These are phyloP conservation scores for Juglanconis oblonga DNA, from an alignment of 2,329 filamentous ascomycete genomes.

Conservation along the genomic window DNA sequence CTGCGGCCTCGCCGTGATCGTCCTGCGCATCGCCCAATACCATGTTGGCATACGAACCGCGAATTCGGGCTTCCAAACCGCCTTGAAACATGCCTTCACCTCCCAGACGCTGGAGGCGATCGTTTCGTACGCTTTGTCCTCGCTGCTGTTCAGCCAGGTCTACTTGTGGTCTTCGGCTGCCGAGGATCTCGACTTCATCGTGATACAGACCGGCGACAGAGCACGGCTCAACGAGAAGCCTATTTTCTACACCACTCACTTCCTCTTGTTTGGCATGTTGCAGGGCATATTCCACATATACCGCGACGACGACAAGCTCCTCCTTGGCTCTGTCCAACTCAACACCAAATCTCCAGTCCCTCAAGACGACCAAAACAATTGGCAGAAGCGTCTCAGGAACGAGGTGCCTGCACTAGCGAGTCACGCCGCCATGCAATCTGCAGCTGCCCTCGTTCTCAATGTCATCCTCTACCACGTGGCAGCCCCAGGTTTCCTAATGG, in stretches of 20 bases:
- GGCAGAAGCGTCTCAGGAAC: slow-evolving; percentile 33
- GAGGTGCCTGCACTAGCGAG: slow-evolving; percentile 39
- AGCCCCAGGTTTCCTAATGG: not conserved
- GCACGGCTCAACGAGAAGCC: slow-evolving; percentile 81
- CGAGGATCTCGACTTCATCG: slow-evolving; percentile 59
- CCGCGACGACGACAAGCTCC: slow-evolving; percentile 69
- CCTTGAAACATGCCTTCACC: slow-evolving; percentile 55
- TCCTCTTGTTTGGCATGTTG: slow-evolving; percentile 64
- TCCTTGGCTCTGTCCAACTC: slow-evolving; percentile 38
- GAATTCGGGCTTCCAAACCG: slow-evolving; percentile 62
- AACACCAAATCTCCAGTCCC: slow-evolving; percentile 18
- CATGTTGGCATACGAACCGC: slow-evolving; percentile 73
- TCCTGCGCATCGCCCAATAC: slow-evolving; percentile 81
- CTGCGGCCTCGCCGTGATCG: slow-evolving; percentile 72
- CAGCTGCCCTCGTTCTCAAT: slow-evolving; percentile 57
- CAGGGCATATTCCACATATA: slow-evolving; percentile 70
- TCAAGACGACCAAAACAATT: slow-evolving; percentile 24
- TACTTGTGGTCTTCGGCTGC: slow-evolving; percentile 71
- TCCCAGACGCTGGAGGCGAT: slow-evolving; percentile 66
- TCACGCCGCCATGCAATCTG: slow-evolving; percentile 36
- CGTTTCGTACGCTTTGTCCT: slow-evolving; percentile 74
- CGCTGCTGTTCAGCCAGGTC: slow-evolving; percentile 74
- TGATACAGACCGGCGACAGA: slow-evolving; percentile 73
- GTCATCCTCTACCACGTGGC: slow-evolving; percentile 38
- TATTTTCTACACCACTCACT: slow-evolving; percentile 72